phyloP scores from a whole-genome alignment of 2,329 filamentous ascomycete species.

The Calonectria fujianensis region DNA sequence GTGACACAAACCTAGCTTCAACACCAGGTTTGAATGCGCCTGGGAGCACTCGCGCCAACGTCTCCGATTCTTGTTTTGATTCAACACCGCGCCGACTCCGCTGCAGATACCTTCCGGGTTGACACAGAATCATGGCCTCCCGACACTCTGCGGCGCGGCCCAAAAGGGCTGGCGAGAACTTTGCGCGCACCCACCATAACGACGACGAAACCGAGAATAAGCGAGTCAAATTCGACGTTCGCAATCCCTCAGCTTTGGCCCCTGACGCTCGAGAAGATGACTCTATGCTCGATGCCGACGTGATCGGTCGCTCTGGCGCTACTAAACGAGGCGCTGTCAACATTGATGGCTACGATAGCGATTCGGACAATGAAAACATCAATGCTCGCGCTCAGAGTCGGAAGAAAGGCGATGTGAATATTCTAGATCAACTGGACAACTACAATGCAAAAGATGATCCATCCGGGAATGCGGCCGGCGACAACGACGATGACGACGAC shows the following conservation, averaged over 20 bases:
- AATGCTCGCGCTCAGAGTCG: conserved; percentile 81
- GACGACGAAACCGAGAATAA: conserved; percentile 74
- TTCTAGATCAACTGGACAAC: conserved; percentile 72
- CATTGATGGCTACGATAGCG: conserved; percentile 96
- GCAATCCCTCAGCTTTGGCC: conserved; percentile 94
- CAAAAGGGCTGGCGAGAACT: conserved; percentile 89
- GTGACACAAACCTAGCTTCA: conserved; percentile 39
- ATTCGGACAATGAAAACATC: conserved; percentile 94
- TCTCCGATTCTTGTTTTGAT: neutral
- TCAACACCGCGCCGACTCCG: neutral
- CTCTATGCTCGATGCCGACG: conserved; percentile 89
- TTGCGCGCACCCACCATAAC: conserved; percentile 83
- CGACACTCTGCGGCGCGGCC: conserved; percentile 81
- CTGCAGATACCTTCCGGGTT: neutral
- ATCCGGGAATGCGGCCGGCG: conserved; percentile 69
- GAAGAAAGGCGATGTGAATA: conserved; percentile 68
- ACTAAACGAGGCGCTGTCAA: conserved; percentile 97
- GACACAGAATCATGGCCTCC: conserved; percentile 68
- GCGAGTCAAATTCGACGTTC: conserved; percentile 93
- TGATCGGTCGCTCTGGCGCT: conserved; percentile 86
- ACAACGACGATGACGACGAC: conserved; percentile 74
- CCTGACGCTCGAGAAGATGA: conserved; percentile 84
- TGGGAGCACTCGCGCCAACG: conserved; percentile 13
- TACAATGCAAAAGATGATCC: conserved; percentile 68
- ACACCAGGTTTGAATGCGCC: conserved; percentile 42